Base-by-base conservation (phyloP, 2,329 filamentous ascomycete species). In the Ciborinia camelliae region DNA sequence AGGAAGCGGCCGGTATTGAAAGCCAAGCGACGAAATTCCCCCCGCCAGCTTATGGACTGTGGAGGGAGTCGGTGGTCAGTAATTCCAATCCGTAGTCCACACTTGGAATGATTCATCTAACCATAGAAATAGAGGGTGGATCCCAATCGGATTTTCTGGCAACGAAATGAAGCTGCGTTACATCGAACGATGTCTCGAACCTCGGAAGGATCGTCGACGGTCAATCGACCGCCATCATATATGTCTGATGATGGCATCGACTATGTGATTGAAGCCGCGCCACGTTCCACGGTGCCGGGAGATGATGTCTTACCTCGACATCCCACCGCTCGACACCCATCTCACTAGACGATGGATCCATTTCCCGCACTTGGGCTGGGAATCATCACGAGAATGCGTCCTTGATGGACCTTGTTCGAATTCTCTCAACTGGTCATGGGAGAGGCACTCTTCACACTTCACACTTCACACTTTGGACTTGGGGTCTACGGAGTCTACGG, bases 1-100 rank as follows among this genome's bases (percentile, higher is more conserved):
- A 93, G 72, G 90, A 92, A 72, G 83, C 85, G 23, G 82, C 79
- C 2, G 84, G 82, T 4, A 75, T 81, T 62, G 81, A 84, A 64
- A 83, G 80, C 59, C 82, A 86, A 65, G 78, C 82, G 0, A 78
- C 79, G 50, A 86, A 87, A 71, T 69, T 82, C 26, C 85, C 87
- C 10, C 92, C 93, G 4, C 92, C 93, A 0, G 91, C 91, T 2
- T 97, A 97, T 74, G 92, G 92, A 0, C 79, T 92, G 0, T 96
- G 91, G 90, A 82, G 91, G 61, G 87, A 88, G 75, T 94, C 89
- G 72, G 90, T 95, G 77, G 88, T 91, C 82, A 76, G 88, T 86
- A 55, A 32, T 23, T 30, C 45, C 12, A 52, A n/a, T 12, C 59
- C 6, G 10, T 37, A 26, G 5, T 51, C 18, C n/a, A 26, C 15